A percentile compares a stretch with the other conserved stretches of the same genome.
These are phyloP conservation scores for Stachybotrys chlorohalonatus DNA, from an alignment of 2,329 filamentous ascomycete genomes.

Conservation along the genomic window DNA sequence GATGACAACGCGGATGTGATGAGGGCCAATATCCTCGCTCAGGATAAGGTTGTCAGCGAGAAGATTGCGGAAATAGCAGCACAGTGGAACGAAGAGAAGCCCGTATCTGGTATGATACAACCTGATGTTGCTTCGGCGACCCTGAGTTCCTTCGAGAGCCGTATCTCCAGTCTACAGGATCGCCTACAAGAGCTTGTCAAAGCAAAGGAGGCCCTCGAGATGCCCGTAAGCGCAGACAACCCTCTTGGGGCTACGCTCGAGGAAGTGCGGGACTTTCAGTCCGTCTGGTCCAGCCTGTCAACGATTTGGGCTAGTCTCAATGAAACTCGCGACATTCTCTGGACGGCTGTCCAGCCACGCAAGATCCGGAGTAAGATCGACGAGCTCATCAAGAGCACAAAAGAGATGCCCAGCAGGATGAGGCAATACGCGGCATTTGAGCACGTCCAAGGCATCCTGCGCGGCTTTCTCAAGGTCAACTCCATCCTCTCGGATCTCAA, in stretches of 20 bases:
- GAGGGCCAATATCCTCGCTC: slow-evolving; percentile 86
- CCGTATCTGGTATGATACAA: slow-evolving; percentile 87
- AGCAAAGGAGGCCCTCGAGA: slow-evolving; percentile 91
- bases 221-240: slow-evolving; percentile 71
- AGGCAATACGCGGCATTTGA: slow-evolving; percentile 99
- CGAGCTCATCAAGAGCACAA: slow-evolving; percentile 91
- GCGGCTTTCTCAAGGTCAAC: slow-evolving; percentile 86
- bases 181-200: slow-evolving; percentile 92
- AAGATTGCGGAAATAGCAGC: slow-evolving; percentile 77
- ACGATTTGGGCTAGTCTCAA: slow-evolving; percentile 96
- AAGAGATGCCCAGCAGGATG: slow-evolving; percentile 98
- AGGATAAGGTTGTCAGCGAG: slow-evolving; percentile 84
- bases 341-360: slow-evolving; percentile 90
- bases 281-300: slow-evolving; percentile 90
- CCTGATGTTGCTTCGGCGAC: slow-evolving; percentile 82
- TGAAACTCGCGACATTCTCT: slow-evolving; percentile 83
- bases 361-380: slow-evolving; percentile 88
- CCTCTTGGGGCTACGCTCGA: slow-evolving; percentile 81
- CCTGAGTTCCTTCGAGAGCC: slow-evolving; percentile 71
- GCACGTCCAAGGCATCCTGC: slow-evolving; percentile 86
- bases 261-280: slow-evolving; percentile 97
- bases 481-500: slow-evolving; percentile 81
- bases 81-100: slow-evolving; percentile 95
- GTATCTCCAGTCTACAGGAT: slow-evolving; percentile 75
- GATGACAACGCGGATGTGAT: slow-evolving; percentile 93